Evolutionary conservation across 2,329 filamentous ascomycete genomes (phyloP), one percentile per base, ranked within the genome.

Genomic region (Aspergillus versicolor): DNA sequence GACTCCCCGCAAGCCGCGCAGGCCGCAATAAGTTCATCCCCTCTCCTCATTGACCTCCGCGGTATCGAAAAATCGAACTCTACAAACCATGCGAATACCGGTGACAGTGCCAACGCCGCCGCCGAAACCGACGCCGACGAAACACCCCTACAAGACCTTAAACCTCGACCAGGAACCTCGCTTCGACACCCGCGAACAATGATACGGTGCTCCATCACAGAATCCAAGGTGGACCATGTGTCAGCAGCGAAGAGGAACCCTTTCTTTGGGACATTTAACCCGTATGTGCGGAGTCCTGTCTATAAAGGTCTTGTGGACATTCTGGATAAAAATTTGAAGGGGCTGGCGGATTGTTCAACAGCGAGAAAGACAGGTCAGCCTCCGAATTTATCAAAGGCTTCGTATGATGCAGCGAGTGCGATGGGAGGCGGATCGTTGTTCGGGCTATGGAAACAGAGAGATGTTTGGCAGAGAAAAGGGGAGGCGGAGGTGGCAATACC

Each of bases 1-100:
- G 74, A 73, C 32, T 67, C 68, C 12, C 30, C 63, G n/a, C 62
- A 71, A n/a, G 64, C 74, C 30, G 74, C 74, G 3, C 51, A 64
- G 3, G 61, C 64, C 41, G 74, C 74, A 12, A 62, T 73, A 50
- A 60, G 64, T 9, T 64, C 73, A 3, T 74, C 73, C 0, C 72
- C 73, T 1, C 49, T 45, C 21, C 53, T 37, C 22, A 17, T 48
- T 30, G 24, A 32, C 43, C 13, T 30, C n/a, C 43, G 27, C 7
- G 12, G 34, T 3, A 37, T 5, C 12, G 13, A 5, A 37, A 37
- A 37, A 13, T n/a, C 34, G 15, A 37, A 5, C 15, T 7, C 34
- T 15, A 6, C 15, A 13, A 37, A 37, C 15, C 8, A 37, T 7
- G 5, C 34, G 34, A 37, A 37, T n/a, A n/a, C 15, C 5, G 34